Evolutionary conservation across 371 early-diverging fungal species (phyloP), one percentile per base, ranked within the genome.

Genomic region (Blastocladiella emersonii): DNA sequence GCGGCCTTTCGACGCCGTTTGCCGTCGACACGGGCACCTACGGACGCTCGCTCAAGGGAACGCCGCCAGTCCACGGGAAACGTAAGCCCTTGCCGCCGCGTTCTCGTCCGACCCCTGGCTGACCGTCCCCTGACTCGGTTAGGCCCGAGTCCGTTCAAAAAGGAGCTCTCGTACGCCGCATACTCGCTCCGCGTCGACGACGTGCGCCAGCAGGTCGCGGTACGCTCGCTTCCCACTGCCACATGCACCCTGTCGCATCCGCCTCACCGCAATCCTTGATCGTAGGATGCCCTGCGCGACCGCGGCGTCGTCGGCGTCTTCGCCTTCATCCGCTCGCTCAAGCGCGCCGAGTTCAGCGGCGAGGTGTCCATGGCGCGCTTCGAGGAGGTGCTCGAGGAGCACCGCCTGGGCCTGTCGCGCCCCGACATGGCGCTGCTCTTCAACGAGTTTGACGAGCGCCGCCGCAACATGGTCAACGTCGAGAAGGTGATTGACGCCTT

Each of bases 371-470:
- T 51, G 15, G 53, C 53, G 0, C 27, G 30, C 8, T 51, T 27
- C 30, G 53, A 51, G 32, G 7, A 25, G 32, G 53, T 32, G 15
- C 27, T 51, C 17, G 53, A 10, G 15, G 53, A 51, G 30, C 53
- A 51, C 53, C 53, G 53, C 1, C 32, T 51, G 0, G 34, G 30
- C 32, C 53, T 51, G 15, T 0, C 53, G 12, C 27, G 32, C 21
- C 30, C 53, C 10, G 53, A 51, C 53, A 13, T 19, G 30, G 53
- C 53, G 32, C 53, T 51, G 7, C 12, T 51, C 13, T 51, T 51
- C 23, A 30, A 25, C 53, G 53, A 51, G 53, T 30, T 51, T 30
- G 53, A 51, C 53, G 53, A 51, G 53, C 53, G 53, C 30, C 53
- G 53, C 8, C 53, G 53, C 13, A 51, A 32, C 15, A 12, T 51